These are phyloP conservation scores for Lactuca sativa DNA, from an alignment of 129 eudicot species.

Conservation along the genomic window DNA sequence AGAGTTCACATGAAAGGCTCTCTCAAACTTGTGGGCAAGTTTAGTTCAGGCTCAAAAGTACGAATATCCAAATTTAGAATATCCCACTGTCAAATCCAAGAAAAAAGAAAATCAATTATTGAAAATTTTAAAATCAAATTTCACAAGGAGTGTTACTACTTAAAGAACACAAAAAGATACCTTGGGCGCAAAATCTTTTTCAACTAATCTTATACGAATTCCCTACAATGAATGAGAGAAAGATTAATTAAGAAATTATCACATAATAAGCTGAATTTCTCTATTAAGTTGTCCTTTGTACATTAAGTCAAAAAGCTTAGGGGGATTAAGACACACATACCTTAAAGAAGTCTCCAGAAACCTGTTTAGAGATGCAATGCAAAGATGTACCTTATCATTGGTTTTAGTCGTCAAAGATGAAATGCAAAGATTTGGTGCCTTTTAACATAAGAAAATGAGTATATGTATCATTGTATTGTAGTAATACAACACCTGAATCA, in stretches of 20 bases:
- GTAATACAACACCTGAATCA: too few species aligned
- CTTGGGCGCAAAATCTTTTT: conserved; percentile 91
- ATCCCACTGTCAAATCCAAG: conserved; percentile 62
- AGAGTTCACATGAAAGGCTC: conserved; percentile 61
- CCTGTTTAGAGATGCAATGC: conserved; percentile 53
- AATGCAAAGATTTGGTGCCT: too few species aligned
- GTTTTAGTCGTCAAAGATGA: too few species aligned
- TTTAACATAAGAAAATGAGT: too few species aligned
- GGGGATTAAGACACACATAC: conserved; percentile 23
- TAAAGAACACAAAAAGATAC: conserved; percentile 30
- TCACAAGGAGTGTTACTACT: background rate
- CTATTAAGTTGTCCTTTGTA: background rate
- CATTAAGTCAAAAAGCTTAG: background rate
- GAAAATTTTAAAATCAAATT: background rate
- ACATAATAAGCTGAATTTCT: background rate
- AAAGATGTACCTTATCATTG: conserved; percentile 36
- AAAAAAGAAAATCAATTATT: background rate
- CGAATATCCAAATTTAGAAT: conserved; percentile 54
- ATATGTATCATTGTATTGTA: too few species aligned
- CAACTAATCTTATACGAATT: conserved; percentile 81
- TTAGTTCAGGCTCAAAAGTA: conserved; percentile 56
- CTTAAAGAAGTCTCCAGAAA: conserved; percentile 78
- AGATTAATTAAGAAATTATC: background rate
- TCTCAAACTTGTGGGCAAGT: conserved; percentile 66
- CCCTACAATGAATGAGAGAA: conserved; percentile 45